Conservation (phyloP, 2,329 filamentous ascomycete species). For the Chaetothyriales sp. region DNA sequence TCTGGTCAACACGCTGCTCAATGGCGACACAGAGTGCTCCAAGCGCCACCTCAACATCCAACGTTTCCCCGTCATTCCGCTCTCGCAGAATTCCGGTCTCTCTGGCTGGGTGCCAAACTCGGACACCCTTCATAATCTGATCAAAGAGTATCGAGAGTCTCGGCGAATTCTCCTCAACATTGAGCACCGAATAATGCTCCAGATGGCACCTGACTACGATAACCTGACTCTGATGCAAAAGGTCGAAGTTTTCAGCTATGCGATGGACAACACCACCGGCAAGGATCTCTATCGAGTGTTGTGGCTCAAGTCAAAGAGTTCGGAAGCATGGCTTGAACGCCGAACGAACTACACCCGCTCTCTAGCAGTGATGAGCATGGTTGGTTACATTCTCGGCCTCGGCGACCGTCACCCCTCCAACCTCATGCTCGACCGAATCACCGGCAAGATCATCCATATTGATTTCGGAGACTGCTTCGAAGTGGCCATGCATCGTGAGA, state of each 20-base stretch:
- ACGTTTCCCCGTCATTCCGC: conserved; percentile 85
- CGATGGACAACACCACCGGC: conserved; percentile 95
- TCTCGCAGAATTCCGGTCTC: conserved; percentile 91
- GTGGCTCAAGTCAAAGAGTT: conserved; percentile 98
- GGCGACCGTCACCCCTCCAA: conserved; percentile 97
- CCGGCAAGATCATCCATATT: conserved; percentile 94
- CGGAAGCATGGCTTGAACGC: conserved; percentile 91
- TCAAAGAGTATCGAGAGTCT: conserved; percentile 92
- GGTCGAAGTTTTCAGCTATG: conserved; percentile 98
- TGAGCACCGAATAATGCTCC: conserved; percentile 97
- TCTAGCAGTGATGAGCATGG: conserved; percentile 99
- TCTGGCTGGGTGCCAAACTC: conserved; percentile 95
- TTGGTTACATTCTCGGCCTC: conserved; percentile 95
- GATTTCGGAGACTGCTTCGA: conserved; percentile 99
- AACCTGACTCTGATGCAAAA: conserved; percentile 99
- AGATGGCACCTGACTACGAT: conserved; percentile 98
- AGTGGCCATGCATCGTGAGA: conserved; percentile 97
- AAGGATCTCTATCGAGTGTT: conserved; percentile 96
- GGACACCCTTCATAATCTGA: conserved; percentile 90
- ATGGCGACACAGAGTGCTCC: conserved; percentile 88
- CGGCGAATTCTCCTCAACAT: conserved; percentile 97
- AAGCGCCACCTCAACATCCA: conserved; percentile 96
- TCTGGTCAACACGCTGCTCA: conserved; percentile 85
- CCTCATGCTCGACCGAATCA: conserved; percentile 88
- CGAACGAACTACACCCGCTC: conserved; percentile 98